Evolutionary conservation across 371 early-diverging fungal genomes (phyloP), one percentile per base, ranked within the genome.

Genomic region (Rhizopus sp.): DNA sequence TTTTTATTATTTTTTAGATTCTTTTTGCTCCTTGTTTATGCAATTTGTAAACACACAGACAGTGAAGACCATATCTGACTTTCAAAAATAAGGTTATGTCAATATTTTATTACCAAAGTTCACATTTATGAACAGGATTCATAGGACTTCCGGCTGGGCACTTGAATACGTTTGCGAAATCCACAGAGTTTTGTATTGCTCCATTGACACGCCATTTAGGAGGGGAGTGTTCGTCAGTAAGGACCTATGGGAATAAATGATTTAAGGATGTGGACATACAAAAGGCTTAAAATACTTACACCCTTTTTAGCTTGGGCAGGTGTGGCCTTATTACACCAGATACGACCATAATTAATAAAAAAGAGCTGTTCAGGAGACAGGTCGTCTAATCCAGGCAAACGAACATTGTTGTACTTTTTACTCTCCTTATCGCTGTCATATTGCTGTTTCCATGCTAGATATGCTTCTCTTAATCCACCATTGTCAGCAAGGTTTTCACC

Each of bases 401-500:
- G 66, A 2, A 65, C 68, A 62, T 69, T 75, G 42, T 77, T 74
- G 39, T 77, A 69, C 4, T 65, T 50, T 45, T 68, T 70, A 29
- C 59, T 57, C 35, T 60, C 53, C 17, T 40, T 53, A 50, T 71
- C 80, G n/a, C 69, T 66, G 13, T 70, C 66, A 57, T 68, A 72
- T 29, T 73, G 69, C 39, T 56, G 44, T 29, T 69, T 64, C 76
- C 81, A 80, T 29, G 78, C 64, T 37, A 61, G 38, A 53, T 59
- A 80, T 0, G 78, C 41, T 53, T 70, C 55, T 10, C 65, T 67
- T 50, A 83, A 37, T 9, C 89, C 91, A 6, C 89, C 89, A 50
- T 86, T 87, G 60, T 89, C 91, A 3, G 91, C 88, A 51, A 91
- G 60, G 63, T 88, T 90, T 62, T 88, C 89, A 33, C 80, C 80